phyloP scores from a whole-genome alignment of 108 stramenopile genomes.

The Discostella stelligeroides region DNA sequence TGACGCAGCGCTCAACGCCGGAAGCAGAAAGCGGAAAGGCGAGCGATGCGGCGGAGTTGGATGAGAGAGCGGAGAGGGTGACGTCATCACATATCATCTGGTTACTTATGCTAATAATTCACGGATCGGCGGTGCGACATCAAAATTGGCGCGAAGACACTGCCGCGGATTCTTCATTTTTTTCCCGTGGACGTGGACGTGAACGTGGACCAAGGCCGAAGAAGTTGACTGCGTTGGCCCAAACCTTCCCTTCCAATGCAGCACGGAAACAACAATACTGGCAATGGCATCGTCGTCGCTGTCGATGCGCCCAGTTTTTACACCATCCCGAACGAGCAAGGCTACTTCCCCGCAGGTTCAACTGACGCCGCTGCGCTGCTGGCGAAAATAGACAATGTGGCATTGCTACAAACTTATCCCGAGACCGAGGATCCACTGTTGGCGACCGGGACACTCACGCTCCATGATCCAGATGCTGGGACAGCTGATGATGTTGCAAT shows the following conservation, averaged over 20 bases:
- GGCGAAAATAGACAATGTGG: constrained; percentile 7
- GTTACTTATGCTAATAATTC: too few relatives aligned
- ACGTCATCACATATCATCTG: too few relatives aligned
- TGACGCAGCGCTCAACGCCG: not conserved
- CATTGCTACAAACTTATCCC: constrained; percentile 22
- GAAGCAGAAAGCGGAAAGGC: too few relatives aligned
- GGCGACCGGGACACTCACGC: constrained; percentile 19
- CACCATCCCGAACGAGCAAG: constrained; percentile 16
- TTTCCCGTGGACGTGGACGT: too few relatives aligned
- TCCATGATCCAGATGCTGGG: constrained; percentile 24
- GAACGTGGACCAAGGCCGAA: too few relatives aligned
- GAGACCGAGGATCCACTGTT: constrained; percentile 4
- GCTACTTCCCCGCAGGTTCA: constrained; percentile 29
- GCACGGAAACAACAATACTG: too few relatives aligned
- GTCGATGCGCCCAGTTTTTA: constrained; percentile 4
- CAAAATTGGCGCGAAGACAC: too few relatives aligned
- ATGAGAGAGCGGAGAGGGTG: too few relatives aligned
- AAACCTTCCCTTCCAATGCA: not conserved
- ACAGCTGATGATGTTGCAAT: constrained; percentile 39
- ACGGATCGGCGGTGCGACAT: too few relatives aligned
- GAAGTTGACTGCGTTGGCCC: not conserved
- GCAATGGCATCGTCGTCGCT: not conserved
- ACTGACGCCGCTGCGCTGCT: constrained; percentile 1
- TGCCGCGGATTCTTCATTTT: too few relatives aligned
- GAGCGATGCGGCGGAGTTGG: too few relatives aligned